phyloP scores from a whole-genome alignment of 257 asterid species.

The Coffea canephora region DNA sequence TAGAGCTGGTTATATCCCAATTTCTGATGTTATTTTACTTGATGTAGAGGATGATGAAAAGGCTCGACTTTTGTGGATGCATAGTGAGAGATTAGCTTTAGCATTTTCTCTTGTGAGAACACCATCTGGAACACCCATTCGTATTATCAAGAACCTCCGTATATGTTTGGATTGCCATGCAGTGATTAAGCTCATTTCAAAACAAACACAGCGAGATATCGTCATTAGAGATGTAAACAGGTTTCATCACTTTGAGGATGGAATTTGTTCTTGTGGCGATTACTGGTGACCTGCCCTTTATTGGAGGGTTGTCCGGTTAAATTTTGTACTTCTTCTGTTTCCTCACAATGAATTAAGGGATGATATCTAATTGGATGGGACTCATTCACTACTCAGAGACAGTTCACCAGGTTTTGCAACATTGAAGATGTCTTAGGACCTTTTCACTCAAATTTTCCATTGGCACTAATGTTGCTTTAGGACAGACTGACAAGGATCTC shows the following conservation, averaged over 20 bases:
- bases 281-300: conserved; percentile 59
- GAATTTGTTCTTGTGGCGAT: conserved; percentile 82
- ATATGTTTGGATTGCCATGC: conserved; percentile 82
- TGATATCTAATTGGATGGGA: background rate
- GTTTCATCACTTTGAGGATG: conserved; percentile 61
- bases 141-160: conserved; percentile 75
- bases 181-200: conserved; percentile 59
- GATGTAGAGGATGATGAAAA: conserved; percentile 93
- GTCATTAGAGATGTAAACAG: conserved; percentile 53
- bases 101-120: conserved; percentile 72
- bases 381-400: background rate
- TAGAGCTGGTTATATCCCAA: conserved; percentile 61
- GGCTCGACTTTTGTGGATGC: conserved; percentile 77
- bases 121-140: conserved; percentile 67
- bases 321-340: background rate
- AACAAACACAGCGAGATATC: conserved; percentile 52
- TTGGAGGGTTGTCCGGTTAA: background rate
- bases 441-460: too few relatives aligned
- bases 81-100: conserved; percentile 88
- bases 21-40: conserved; percentile 61
- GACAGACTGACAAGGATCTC: background rate
- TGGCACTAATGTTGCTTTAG: background rate
- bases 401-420: background rate
- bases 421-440: too few relatives aligned
- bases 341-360: background rate